Evolutionary conservation across 2,329 filamentous ascomycete genomes (phyloP), one percentile per base, ranked within the genome.

Genomic region (Colletotrichum sojae): DNA sequence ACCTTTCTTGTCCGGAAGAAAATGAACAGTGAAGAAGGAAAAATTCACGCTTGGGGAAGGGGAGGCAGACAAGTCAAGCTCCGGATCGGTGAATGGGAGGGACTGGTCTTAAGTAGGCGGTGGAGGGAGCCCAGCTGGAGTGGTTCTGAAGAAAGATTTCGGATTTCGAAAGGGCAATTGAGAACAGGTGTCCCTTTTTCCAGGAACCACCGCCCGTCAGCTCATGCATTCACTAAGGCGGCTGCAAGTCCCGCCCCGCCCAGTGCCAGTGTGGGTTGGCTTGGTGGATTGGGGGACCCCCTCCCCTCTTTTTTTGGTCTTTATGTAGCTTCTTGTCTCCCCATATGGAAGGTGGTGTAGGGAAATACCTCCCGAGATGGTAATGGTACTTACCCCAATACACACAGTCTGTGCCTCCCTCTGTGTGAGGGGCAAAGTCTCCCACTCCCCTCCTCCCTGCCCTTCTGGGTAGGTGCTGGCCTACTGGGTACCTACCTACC

Each of bases 101-200:
- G 39, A 27, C 15, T 60, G 62, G 18, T 61, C 62, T 69, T 69
- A 69, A 61, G 67, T 69, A 69, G 55, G 36, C 3, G 51, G 63
- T 57, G 63, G 16, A 49, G 45, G 40, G 36, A n/a, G 22, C 22
- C n/a, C 48, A 22, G 58, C 51, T 62, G 64, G 48, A 62, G 46
- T 49, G 46, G 64, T 46, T 68, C 25, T 45, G 52, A 46, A 61
- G 63, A 63, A 62, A 68, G 63, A 67, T 56, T 71, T 59, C 55
- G 54, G 52, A 62, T 70, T 69, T 71, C 59, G 20, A 56, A 64
- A 64, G 58, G 60, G 68, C 60, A 71, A 71, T 71, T 71, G 61
- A 71, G 69, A 71, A 71, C 69, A 71, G 66, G 66, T 71, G 69
- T 71, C 69, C 69, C 60, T 69, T 66, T 71, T 71, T 55, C 65